These are phyloP conservation scores for Glarea lozoyensis DNA, from an alignment of 495 filamentous ascomycete genomes.

Conservation along the genomic window DNA sequence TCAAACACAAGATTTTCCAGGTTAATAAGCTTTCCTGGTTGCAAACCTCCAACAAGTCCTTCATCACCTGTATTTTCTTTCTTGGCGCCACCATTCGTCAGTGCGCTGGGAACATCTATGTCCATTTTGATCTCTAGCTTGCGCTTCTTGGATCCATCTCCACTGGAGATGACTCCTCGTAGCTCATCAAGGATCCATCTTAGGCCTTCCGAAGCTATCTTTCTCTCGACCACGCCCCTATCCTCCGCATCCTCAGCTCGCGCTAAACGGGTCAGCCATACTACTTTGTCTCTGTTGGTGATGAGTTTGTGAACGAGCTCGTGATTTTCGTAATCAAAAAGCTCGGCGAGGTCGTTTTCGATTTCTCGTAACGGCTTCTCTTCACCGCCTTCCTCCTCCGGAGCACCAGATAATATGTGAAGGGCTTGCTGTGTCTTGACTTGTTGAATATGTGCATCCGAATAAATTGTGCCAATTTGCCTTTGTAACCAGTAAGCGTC, in stretches of 20 bases:
- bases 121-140: constrained; percentile 93
- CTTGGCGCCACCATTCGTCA: constrained; percentile 32
- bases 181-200: constrained; percentile 81
- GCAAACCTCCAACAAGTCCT: constrained; percentile 72
- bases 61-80: constrained; percentile 36
- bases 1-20: constrained; percentile 95
- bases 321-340: constrained; percentile 94
- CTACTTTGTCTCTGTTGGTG: constrained; percentile 79
- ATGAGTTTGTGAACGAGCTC: constrained; percentile 91
- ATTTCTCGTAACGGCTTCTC: constrained; percentile 81
- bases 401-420: constrained; percentile 64
- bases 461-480: constrained; percentile 78
- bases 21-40: constrained; percentile 81
- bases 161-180: constrained; percentile 48
- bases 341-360: constrained; percentile 96
- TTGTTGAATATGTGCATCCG: constrained; percentile 83
- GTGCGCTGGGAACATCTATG: constrained; percentile 65
- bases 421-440: constrained; percentile 77
- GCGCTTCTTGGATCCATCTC: constrained; percentile 47
- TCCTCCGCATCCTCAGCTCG: constrained; percentile 74
- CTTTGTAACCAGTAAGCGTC: constrained; percentile 97
- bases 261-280: constrained; percentile 90
- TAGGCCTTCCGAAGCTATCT: constrained; percentile 86
- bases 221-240: constrained; percentile 67
- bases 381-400: constrained; percentile 62